phyloP scores from a whole-genome alignment of 2,329 filamentous ascomycete genomes.

The Talaromyces sp. region DNA sequence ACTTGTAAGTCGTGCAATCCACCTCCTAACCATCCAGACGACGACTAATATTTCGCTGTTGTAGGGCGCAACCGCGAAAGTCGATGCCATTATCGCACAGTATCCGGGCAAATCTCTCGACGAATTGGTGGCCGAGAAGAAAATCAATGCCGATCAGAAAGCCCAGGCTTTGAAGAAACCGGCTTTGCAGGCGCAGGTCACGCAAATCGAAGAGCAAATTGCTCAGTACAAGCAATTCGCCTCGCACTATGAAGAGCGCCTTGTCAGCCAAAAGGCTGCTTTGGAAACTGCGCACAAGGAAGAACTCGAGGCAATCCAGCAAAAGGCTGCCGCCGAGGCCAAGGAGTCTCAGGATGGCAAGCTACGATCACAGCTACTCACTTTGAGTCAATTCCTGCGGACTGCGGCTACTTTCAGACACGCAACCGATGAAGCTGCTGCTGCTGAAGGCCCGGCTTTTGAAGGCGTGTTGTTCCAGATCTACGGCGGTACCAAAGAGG shows the following conservation, averaged over 20 bases:
- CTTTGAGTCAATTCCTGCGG: conserved; percentile 58
- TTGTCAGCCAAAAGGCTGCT: conserved; percentile 52
- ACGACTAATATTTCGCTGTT: conserved; percentile 16
- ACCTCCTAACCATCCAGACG: not conserved
- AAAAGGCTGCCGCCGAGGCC: conserved; percentile 47
- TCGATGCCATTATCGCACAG: conserved; percentile 56
- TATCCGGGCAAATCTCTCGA: conserved; percentile 57
- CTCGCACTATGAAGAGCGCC: conserved; percentile 52
- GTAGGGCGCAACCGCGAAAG: conserved; percentile 55
- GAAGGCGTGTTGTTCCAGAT: conserved; percentile 60
- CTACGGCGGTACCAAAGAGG: conserved; percentile 57
- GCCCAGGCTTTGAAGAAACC: conserved; percentile 60
- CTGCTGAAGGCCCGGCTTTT: conserved; percentile 56
- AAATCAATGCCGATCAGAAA: conserved; percentile 63
- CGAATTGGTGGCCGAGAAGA: conserved; percentile 57
- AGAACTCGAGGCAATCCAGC: conserved; percentile 50
- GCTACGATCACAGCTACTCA: conserved; percentile 52
- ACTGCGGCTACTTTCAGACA: conserved; percentile 58
- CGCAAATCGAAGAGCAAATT: conserved; percentile 58
- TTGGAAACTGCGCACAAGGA: conserved; percentile 52
- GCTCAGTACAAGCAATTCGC: conserved; percentile 57
- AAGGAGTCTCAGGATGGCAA: conserved; percentile 43
- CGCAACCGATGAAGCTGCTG: conserved; percentile 52
- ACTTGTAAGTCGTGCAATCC: conserved; percentile 59
- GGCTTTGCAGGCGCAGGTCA: conserved; percentile 50